Base-by-base conservation (phyloP, 176 grass and related monocot genomes). In the Oryza australiensis region DNA sequence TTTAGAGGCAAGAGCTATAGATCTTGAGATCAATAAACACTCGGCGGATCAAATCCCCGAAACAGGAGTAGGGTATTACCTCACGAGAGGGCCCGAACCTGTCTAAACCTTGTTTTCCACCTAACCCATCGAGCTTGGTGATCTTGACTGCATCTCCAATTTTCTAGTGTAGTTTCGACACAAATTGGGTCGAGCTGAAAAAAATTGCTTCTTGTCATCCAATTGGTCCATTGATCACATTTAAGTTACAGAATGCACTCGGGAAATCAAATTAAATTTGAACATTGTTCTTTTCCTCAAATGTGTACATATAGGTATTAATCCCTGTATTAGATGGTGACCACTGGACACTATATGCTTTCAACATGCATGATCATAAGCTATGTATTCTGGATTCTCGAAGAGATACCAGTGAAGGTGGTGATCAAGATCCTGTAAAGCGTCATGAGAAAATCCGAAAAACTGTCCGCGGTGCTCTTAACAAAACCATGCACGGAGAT, bases 321-420 rank as follows among this genome's bases (percentile, higher is more conserved):
- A 64, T 77, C 0, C 75, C 75, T 6, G 75, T 77, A 14, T 6
- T 5, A 38, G 5, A 27, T 43, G n/a, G 1, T 43, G 1, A 0
- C 5, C 57, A 77, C 0, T 77, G 74, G 74, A 42, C 34, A 28
- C 59, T 77, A 1, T 77, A 77, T 26, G 75, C 59, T 64, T 77
- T 77, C 59, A 77, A 77, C 75, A 77, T 77, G 75, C 35, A 5
- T 18, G 75, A 62, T 43, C 14, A 41, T 8, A 77, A 64, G 59
- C 75, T 77, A 20, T 38, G 59, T 2, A 77, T 77, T 64, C 49
- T 77, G n/a, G 75, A 77, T 24, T 64, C 75, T 77, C 29, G 0
- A 26, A 30, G 10, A 38, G 22, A 73, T 51, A 9, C 42, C 6
- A 73, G 15, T 0, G 12, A 51, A 51, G 70, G 43, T 4, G 70